These are phyloP conservation scores for Maudiozyma barnettii DNA, from an alignment of 805 yeast species.

Conservation along the genomic window DNA sequence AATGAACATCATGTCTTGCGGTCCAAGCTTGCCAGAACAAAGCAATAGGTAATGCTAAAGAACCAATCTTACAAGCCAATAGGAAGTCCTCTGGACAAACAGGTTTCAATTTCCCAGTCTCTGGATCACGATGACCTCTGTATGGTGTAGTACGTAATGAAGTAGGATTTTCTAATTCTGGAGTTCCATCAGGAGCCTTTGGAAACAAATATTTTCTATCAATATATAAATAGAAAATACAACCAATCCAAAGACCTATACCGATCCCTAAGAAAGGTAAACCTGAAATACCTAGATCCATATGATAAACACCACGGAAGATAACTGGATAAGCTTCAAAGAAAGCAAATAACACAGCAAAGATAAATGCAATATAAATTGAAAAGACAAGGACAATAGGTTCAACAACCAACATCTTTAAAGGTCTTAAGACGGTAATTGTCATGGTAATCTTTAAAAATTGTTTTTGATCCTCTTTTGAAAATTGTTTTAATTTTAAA, in stretches of 20 bases:
- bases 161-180: constrained; percentile 31
- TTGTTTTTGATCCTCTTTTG: constrained; percentile 26
- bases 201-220: constrained; percentile 45
- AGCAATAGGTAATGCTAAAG: constrained; percentile 54
- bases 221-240: constrained; percentile 38
- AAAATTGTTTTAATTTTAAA: constrained; percentile 34
- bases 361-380: constrained; percentile 61
- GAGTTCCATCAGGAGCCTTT: constrained; percentile 52
- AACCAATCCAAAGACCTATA: constrained; percentile 52
- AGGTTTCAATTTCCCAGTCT: constrained; percentile 43
- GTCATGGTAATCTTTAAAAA: constrained; percentile 39
- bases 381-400: constrained; percentile 68
- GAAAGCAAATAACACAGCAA: constrained; percentile 71
- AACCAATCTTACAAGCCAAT: constrained; percentile 55
- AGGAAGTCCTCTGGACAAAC: constrained; percentile 55
- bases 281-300: constrained; percentile 56
- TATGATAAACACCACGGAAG: constrained; percentile 52
- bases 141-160: constrained; percentile 20
- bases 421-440: constrained; percentile 50
- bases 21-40: constrained; percentile 83
- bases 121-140: constrained; percentile 39
- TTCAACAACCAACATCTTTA: constrained; percentile 59
- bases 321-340: constrained; percentile 73
- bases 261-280: constrained; percentile 66
- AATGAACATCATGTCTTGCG: constrained; percentile 48